phyloP scores from a whole-genome alignment of 139 green algal species.

The Tetradesmus lagerheimii region DNA sequence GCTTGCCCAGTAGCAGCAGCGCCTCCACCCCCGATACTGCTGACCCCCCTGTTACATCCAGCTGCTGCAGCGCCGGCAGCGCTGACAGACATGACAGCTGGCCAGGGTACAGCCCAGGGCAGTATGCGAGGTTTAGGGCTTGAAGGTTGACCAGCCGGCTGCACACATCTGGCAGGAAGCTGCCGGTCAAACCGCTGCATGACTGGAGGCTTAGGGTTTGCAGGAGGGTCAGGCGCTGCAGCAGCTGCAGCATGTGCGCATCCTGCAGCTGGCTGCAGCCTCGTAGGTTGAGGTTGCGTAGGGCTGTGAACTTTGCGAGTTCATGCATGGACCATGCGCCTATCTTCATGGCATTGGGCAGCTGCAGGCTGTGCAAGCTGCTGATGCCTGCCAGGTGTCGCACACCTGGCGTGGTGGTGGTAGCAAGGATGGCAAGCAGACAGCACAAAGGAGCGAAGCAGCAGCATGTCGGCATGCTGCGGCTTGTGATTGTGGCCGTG shows the following conservation, averaged over 20 bases:
- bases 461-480: not conserved
- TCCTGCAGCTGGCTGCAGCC: constrained; percentile 44
- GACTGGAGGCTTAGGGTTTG: constrained; percentile 10
- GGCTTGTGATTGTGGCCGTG: too few species aligned
- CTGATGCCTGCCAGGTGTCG: constrained; percentile 5
- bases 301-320: not conserved
- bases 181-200: not conserved
- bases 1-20: not conserved
- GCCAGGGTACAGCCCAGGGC: not conserved
- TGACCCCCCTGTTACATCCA: not conserved
- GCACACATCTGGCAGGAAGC: not conserved
- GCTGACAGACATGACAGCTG: not conserved
- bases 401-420: not conserved
- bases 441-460: not conserved
- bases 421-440: too few species aligned
- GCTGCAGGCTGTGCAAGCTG: not conserved
- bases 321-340: not conserved
- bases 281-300: constrained; percentile 17
- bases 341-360: constrained; percentile 46
- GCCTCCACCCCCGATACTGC: not conserved
- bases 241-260: not conserved
- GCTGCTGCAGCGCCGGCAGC: not conserved
- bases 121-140: constrained; percentile 22
- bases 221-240: not conserved
- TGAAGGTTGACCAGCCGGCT: not conserved